Conservation (phyloP, 2,329 filamentous ascomycete genomes). For the Aschersonia sp. region DNA sequence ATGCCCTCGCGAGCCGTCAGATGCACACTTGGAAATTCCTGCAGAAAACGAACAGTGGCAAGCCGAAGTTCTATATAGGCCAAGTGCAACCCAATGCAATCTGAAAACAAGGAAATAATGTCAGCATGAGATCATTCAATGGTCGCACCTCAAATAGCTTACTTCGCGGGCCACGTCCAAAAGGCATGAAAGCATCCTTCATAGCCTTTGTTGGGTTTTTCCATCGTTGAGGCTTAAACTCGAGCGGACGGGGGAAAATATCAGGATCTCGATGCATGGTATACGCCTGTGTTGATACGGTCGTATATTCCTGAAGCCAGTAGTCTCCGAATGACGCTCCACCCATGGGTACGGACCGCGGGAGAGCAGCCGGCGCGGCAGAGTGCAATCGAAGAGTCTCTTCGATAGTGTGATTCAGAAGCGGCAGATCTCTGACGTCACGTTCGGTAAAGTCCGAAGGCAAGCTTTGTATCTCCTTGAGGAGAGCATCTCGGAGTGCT, state of each 20-base stretch:
- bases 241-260: slow-evolving; percentile 24
- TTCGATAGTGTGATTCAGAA: slow-evolving; percentile 26
- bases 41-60: slow-evolving; percentile 35
- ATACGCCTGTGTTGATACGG: slow-evolving; percentile 27
- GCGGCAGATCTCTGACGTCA: slow-evolving; percentile 15
- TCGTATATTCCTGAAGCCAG: slow-evolving; percentile 22
- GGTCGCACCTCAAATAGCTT: slow-evolving; percentile 1
- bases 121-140: not conserved
- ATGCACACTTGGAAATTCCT: slow-evolving; percentile 22
- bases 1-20: slow-evolving; percentile 18
- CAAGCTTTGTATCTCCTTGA: slow-evolving; percentile 19
- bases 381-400: slow-evolving; percentile 30
- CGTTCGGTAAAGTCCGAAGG: slow-evolving; percentile 11
- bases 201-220: slow-evolving; percentile 16
- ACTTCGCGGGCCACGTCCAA: slow-evolving; percentile 35
- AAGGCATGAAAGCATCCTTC: slow-evolving; percentile 35
- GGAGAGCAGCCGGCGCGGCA: slow-evolving; percentile 23
- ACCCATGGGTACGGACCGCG: slow-evolving; percentile 21
- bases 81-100: slow-evolving; percentile 41
- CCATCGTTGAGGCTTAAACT: slow-evolving; percentile 7
- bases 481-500: slow-evolving; percentile 14
- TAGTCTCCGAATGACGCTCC: slow-evolving; percentile 23
- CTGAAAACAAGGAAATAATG: not conserved
- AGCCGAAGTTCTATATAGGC: slow-evolving; percentile 40
- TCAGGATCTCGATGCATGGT: slow-evolving; percentile 28